Base-by-base conservation (phyloP, 306 rosid genomes). In the Quercus glauca region DNA sequence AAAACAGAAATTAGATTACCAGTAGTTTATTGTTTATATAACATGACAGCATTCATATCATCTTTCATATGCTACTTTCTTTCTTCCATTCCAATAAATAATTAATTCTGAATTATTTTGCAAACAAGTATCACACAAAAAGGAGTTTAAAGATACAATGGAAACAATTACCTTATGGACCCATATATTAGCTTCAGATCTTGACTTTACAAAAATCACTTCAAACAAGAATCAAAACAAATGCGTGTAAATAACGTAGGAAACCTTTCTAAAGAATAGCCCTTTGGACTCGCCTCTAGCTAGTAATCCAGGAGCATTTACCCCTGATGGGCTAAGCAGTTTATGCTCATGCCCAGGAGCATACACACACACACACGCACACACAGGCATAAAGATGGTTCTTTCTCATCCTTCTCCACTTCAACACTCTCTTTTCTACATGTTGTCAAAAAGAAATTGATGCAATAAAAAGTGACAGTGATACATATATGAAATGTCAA, bases 301-400 rank as follows among this genome's bases (percentile, higher is more conserved):
- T 1, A 31, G 35, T 4, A 33, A 33, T 33, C 37, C 37, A 33
- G 37, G 41, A 35, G 9, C 41, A 35, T 35, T 35, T 0, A 35
- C 41, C 41, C 41, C 45, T 41, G 45, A 41, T 41, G 11, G 45
- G 45, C 11, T 8, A 41, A 41, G 45, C 45, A 41, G 11, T 41
- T 41, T 41, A 41, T 0, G 45, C 45, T 41, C 45, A 8, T 41
- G 45, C 45, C 45, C 45, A 41, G 45, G 3, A 41, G 45, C 45
- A 41, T 8, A 41, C 2, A 0, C 12, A 41, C 45, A 8, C 0
- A 41, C 12, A 41, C 0, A 41, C 0, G 45, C 45, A 8, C 0
- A 41, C 12, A 41, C 0, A 41, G 0, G 45, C 21, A 56, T 19
- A n/a, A 57, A 63, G 25, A 31, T 3, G 15, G 35, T 61, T 25